A percentile compares a stretch with the other conserved stretches of the same genome.
Evolutionary conservation across 495 filamentous ascomycete genomes (phyloP).

Genomic region (Penicillium silybi): DNA sequence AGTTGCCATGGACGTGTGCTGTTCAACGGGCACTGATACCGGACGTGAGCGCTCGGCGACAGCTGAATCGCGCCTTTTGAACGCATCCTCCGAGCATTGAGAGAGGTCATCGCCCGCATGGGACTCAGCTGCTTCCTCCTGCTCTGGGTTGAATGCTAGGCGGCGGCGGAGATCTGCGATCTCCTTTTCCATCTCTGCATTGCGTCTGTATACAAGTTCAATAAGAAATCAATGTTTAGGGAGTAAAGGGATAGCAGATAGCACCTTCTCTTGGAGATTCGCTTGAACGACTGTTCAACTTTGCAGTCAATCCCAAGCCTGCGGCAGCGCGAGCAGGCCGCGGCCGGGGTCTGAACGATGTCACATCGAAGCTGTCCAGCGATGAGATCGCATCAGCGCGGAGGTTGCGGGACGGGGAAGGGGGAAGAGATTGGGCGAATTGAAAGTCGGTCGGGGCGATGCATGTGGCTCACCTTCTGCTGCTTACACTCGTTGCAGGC

Average conservation of each 20-base stretch:
- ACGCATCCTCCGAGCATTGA: conserved; percentile 39
- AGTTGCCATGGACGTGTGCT: conserved; percentile 34
- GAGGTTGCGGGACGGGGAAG: not conserved
- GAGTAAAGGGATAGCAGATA: not conserved
- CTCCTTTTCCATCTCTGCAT: conserved; percentile 50
- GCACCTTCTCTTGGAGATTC: conserved; percentile 47
- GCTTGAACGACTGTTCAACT: conserved; percentile 45
- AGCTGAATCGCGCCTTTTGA: conserved; percentile 31
- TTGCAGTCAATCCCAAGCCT: conserved; percentile 47
- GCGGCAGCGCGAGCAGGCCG: conserved; percentile 46
- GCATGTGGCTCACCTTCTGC: conserved; percentile 40
- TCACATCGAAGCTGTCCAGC: conserved; percentile 39
- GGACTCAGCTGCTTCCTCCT: conserved; percentile 23
- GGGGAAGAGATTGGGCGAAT: not conserved
- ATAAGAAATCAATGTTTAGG: conserved; percentile 3
- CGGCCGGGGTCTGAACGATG: conserved; percentile 44
- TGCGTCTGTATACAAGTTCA: conserved; percentile 30
- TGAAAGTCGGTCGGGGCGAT: not conserved
- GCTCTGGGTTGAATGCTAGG: conserved; percentile 32
- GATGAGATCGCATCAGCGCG: conserved; percentile 1
- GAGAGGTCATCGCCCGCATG: conserved; percentile 35
- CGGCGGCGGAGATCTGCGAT: conserved; percentile 46
- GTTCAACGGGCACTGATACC: conserved; percentile 36
- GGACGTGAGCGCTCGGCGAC: conserved; percentile 27
- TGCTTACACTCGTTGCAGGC: conserved; percentile 51